Base-by-base conservation (phyloP, 2,329 filamentous ascomycete genomes). In the Pseudocercospora fuligena region DNA sequence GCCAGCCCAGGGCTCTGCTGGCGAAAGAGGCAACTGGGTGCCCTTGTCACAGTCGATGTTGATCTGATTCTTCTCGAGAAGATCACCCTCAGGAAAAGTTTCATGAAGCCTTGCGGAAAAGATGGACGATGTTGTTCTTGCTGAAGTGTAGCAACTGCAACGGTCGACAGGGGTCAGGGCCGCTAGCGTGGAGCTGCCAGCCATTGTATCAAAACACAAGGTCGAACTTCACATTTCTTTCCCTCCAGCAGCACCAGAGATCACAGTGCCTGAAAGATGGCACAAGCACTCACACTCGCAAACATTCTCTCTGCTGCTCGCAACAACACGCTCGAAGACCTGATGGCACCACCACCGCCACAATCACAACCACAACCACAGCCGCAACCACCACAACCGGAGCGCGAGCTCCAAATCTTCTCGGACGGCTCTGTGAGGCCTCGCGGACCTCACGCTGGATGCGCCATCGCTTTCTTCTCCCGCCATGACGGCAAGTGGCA, bases 381-480 rank as follows among this genome's bases (percentile, higher is more conserved):
- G 11, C 16, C 51, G 27, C 12, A 27, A 56, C 27, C 25, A 56
- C 27, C 25, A 56, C 51, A 25, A n/a, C 51, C 23, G 16, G 12
- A 27, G 25, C 51, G 51, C 51, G 23, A 56, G 51, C 51, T 56
- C 12, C 51, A 56, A 31, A 27, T 56, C 51, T 56, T 56, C 25
- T n/a, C 51, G 23, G 51, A 56, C 25, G 27, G 51, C 5, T 56
- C 51, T 5, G 21, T 27, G 27, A 27, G 51, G 21, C 23, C 16
- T n/a, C 11, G 16, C 5, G 51, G 51, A 0, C 25, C 51, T n/a
- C n/a, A 56, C 25, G 16, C 51, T 4, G 51, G 51, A 25, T 27
- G 51, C 27, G 51, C 51, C 51, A 29, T 29, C 51, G 27, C 21
- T 16, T 19, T 29, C 25, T 56, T 56, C 51, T 27, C 23, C 16